A percentile compares a stretch with the other conserved stretches of the same genome.
Conservation (phyloP, 2,329 filamentous ascomycete genomes). For the Aspergillus persii region DNA sequence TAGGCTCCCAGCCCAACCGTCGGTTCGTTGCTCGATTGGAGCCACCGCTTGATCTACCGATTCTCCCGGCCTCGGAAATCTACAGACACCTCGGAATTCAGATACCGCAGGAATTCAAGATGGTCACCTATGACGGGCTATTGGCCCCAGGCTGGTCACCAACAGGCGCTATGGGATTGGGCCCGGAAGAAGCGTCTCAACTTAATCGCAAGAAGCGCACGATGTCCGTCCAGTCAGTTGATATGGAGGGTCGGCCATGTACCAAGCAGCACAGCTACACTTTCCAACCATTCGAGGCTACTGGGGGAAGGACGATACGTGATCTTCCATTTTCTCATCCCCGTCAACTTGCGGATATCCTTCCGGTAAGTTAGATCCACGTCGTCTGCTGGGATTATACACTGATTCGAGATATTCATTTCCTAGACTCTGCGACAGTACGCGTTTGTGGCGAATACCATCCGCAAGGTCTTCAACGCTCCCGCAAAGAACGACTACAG, state of each 20-base stretch:
- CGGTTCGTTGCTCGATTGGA: slow-evolving; percentile 45
- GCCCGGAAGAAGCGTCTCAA: slow-evolving; percentile 27
- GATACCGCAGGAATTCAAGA: slow-evolving; percentile 40
- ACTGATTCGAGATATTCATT: too few relatives aligned
- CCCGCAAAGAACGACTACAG: slow-evolving; percentile 16
- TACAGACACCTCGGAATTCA: slow-evolving; percentile 40
- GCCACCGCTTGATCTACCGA: slow-evolving; percentile 43
- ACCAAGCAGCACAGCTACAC: slow-evolving; percentile 42
- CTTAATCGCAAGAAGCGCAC: slow-evolving; percentile 32
- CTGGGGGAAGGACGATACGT: slow-evolving; percentile 39
- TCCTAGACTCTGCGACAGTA: slow-evolving; percentile 44
- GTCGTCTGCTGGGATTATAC: background rate
- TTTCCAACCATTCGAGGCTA: slow-evolving; percentile 43
- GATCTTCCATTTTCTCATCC: slow-evolving; percentile 47
- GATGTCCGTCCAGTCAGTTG: slow-evolving; percentile 32
- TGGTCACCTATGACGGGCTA: slow-evolving; percentile 39
- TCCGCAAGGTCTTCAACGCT: slow-evolving; percentile 35
- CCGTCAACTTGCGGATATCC: slow-evolving; percentile 43
- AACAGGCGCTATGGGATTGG: slow-evolving; percentile 23
- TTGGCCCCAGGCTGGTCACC: slow-evolving; percentile 34
- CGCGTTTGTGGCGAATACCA: slow-evolving; percentile 40
- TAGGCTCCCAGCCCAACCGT: slow-evolving; percentile 39
- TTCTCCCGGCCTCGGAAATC: slow-evolving; percentile 41
- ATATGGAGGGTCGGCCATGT: slow-evolving; percentile 27
- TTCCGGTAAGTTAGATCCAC: slow-evolving; percentile 35